Conservation (phyloP, 179 eudicot genomes). For the Corrigiola litoralis region DNA sequence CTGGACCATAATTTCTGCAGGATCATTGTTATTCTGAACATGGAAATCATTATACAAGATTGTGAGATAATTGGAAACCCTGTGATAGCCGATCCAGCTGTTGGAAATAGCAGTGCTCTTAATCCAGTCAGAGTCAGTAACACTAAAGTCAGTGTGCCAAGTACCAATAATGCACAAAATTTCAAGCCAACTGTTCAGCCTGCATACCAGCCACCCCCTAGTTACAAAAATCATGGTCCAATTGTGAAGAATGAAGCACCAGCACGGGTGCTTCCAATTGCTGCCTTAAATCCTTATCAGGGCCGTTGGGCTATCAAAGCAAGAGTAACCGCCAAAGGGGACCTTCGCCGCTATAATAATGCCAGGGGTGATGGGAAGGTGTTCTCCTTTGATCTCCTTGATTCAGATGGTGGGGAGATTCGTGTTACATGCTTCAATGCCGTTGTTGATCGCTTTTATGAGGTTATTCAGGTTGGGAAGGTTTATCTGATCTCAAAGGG, state of each 20-base stretch:
- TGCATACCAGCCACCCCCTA: slow-evolving; percentile 90
- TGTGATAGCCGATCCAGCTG: slow-evolving; percentile 21
- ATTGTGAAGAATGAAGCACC: slow-evolving; percentile 97
- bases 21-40: slow-evolving; percentile 76
- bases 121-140: slow-evolving; percentile 22
- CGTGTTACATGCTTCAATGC: slow-evolving; percentile 92
- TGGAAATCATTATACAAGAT: slow-evolving; percentile 80
- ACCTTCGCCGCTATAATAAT: slow-evolving; percentile 86
- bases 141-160: slow-evolving; percentile 19
- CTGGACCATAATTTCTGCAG: slow-evolving; percentile 41
- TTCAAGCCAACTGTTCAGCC: slow-evolving; percentile 81
- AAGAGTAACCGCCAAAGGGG: slow-evolving; percentile 89
- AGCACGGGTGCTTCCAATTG: slow-evolving; percentile 77
- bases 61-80: slow-evolving; percentile 78
- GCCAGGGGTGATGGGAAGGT: slow-evolving; percentile 95
- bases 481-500: slow-evolving; percentile 91
- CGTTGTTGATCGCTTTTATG: slow-evolving; percentile 82
- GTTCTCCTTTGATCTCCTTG: slow-evolving; percentile 93
- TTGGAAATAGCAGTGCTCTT: slow-evolving; percentile 25
- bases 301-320: slow-evolving; percentile 99
- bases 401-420: slow-evolving; percentile 92
- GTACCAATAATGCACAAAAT: slow-evolving; percentile 34
- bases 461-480: slow-evolving; percentile 61
- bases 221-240: slow-evolving; percentile 75
- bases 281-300: slow-evolving; percentile 91